phyloP scores from a whole-genome alignment of 345 rosid species.

The Heritiera fomes region DNA sequence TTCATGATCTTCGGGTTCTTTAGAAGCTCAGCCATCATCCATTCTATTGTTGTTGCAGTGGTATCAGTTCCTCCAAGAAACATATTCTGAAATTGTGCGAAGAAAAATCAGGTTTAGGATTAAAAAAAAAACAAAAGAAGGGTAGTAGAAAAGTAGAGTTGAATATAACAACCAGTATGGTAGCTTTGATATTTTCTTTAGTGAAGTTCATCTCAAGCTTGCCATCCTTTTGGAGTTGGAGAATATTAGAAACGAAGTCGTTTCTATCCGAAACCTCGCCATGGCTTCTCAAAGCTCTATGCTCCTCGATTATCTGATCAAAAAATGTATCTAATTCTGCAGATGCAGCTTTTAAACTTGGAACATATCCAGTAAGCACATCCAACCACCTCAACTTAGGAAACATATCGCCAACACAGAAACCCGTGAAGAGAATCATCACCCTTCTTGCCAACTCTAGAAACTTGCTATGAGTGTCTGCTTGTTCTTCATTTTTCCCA shows the following conservation, averaged over 20 bases:
- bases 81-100: not conserved
- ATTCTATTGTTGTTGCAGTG: slow-evolving; percentile 1
- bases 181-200: slow-evolving; percentile 15
- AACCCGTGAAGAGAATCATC: not conserved
- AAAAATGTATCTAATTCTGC: slow-evolving; percentile 19
- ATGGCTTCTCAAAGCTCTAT: not conserved
- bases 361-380: not conserved
- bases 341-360: slow-evolving; percentile 16
- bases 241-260: not conserved
- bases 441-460: not conserved
- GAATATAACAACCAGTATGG: not conserved
- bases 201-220: not conserved
- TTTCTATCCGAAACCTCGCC: not conserved
- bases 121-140: too few relatives aligned
- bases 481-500: not conserved
- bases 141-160: too few relatives aligned
- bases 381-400: slow-evolving; percentile 18
- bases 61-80: slow-evolving; percentile 14
- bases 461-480: not conserved
- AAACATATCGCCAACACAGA: not conserved
- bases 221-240: slow-evolving; percentile 13
- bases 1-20: slow-evolving; percentile 11
- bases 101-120: too few relatives aligned
- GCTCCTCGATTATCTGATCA: slow-evolving; percentile 15
- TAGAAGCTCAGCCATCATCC: not conserved